Percentiles rank a stretch among this genome's conserved stretches.
Evolutionary conservation across 352 stramenopile genomes (phyloP).

Genomic region (Phytophthora macrochlamydospora): DNA sequence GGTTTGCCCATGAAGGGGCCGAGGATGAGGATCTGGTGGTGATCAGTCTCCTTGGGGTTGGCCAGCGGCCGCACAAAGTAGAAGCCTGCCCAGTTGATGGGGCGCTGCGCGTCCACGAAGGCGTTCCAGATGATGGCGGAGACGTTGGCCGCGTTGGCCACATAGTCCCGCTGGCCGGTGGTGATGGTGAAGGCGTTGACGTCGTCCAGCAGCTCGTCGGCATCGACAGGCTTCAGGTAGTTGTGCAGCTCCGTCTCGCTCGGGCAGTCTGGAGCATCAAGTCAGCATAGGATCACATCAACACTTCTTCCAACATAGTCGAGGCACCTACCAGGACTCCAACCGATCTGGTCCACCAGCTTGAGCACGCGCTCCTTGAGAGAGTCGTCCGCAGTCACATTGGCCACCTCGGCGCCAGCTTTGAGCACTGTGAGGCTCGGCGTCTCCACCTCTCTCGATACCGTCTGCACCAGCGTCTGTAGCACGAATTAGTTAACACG

Average conservation of each 20-base stretch:
- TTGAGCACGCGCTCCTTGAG: constrained; percentile 56
- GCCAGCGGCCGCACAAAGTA: constrained; percentile 77
- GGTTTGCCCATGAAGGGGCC: constrained; percentile 85
- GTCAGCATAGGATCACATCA: constrained; percentile 3
- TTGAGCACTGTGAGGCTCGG: constrained; percentile 64
- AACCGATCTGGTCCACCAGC: constrained; percentile 61
- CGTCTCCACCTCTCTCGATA: constrained; percentile 32
- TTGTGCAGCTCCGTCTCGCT: constrained; percentile 52
- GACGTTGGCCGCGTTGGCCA: constrained; percentile 83
- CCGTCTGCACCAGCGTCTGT: constrained; percentile 48
- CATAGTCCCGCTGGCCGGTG: constrained; percentile 70
- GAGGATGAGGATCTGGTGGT: constrained; percentile 70
- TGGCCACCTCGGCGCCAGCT: constrained; percentile 37
- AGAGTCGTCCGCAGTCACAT: constrained; percentile 42
- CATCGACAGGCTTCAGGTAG: constrained; percentile 68
- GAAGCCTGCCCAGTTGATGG: constrained; percentile 85
- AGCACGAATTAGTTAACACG: constrained; percentile 1
- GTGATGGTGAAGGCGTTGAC: constrained; percentile 66
- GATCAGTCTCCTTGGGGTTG: constrained; percentile 59
- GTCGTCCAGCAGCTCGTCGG: constrained; percentile 62
- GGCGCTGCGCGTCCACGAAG: constrained; percentile 59
- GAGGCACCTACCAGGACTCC: constrained; percentile 50
- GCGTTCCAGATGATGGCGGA: constrained; percentile 85
- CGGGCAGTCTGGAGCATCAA: constrained; percentile 43
- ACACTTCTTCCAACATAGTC: not conserved